These are phyloP conservation scores for Rhizopogon vinicolor DNA, from an alignment of 768 basidiomycete genomes.

Conservation along the genomic window DNA sequence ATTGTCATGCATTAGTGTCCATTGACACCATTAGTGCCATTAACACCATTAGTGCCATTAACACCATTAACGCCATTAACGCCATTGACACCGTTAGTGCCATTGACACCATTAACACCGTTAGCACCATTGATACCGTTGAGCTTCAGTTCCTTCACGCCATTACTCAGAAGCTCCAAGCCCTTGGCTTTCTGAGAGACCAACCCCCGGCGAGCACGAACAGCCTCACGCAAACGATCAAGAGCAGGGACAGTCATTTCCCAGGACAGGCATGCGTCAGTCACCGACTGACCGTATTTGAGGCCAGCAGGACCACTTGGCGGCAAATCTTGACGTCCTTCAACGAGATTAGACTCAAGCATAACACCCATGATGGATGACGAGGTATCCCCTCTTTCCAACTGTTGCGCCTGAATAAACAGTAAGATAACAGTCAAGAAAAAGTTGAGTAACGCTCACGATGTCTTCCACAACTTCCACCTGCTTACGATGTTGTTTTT, in stretches of 20 bases:
- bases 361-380: conserved; percentile 85
- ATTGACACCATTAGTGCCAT: not conserved
- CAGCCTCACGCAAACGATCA: conserved; percentile 83
- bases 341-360: conserved; percentile 90
- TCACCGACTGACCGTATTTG: conserved; percentile 82
- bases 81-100: conserved; percentile 9
- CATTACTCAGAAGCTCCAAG: not conserved
- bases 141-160: conserved; percentile 10
- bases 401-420: conserved; percentile 58
- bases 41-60: conserved; percentile 9
- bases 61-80: not conserved
- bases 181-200: conserved; percentile 30
- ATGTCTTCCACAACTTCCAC: conserved; percentile 87
- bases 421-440: conserved; percentile 9
- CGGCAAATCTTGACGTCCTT: conserved; percentile 85
- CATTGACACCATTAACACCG: not conserved
- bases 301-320: conserved; percentile 64
- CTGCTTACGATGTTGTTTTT: conserved; percentile 88
- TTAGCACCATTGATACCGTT: conserved; percentile 6
- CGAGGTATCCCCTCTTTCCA: conserved; percentile 68
- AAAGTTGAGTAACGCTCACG: conserved; percentile 39
- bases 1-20: no score
- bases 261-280: conserved; percentile 91
- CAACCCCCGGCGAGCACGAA: conserved; percentile 64
- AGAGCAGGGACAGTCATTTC: conserved; percentile 77